Percentiles rank a stretch among this genome's conserved stretches.
Evolutionary conservation across 352 stramenopile genomes (phyloP).

Genomic region (Phytophthora capsici): DNA sequence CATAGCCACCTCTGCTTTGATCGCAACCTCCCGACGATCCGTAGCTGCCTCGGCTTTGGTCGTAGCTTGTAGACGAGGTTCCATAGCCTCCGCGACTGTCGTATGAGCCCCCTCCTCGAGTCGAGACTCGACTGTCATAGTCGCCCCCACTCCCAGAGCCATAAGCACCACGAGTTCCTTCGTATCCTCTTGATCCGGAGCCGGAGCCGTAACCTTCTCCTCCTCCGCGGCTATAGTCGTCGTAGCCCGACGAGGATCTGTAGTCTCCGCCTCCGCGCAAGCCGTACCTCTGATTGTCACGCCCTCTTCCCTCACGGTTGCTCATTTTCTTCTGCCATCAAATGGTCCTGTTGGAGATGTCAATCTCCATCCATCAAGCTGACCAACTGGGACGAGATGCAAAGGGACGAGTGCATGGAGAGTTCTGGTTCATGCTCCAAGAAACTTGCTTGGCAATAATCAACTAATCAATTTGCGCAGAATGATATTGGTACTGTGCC

Average conservation of each 20-base stretch:
- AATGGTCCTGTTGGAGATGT: too few relatives aligned
- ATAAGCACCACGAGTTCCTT: constrained; percentile 28
- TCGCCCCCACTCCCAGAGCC: constrained; percentile 16
- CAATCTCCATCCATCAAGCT: too few relatives aligned
- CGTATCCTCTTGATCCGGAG: constrained; percentile 27
- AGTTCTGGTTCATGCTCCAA: too few relatives aligned
- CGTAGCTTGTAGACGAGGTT: constrained; percentile 28
- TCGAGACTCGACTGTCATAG: constrained; percentile 36
- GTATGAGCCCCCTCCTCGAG: constrained; percentile 12
- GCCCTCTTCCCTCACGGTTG: too few relatives aligned
- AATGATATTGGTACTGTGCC: too few relatives aligned
- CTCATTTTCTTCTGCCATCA: too few relatives aligned
- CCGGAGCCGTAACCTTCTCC: constrained; percentile 24
- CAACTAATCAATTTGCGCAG: too few relatives aligned
- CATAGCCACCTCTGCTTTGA: constrained; percentile 26
- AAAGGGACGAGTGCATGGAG: too few relatives aligned
- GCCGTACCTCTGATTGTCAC: constrained; percentile 30
- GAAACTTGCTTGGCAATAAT: too few relatives aligned
- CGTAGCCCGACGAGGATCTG: constrained; percentile 28
- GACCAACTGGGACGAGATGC: too few relatives aligned
- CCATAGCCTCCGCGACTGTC: constrained; percentile 36
- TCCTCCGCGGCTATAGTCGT: constrained; percentile 36
- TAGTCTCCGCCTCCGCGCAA: constrained; percentile 34
- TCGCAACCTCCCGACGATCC: constrained; percentile 37
- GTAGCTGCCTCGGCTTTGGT: constrained; percentile 39